Evolutionary conservation across 176 grass and related monocot species (phyloP), one percentile per base, ranked within the genome.

Genomic region (Neostapfia colusana): DNA sequence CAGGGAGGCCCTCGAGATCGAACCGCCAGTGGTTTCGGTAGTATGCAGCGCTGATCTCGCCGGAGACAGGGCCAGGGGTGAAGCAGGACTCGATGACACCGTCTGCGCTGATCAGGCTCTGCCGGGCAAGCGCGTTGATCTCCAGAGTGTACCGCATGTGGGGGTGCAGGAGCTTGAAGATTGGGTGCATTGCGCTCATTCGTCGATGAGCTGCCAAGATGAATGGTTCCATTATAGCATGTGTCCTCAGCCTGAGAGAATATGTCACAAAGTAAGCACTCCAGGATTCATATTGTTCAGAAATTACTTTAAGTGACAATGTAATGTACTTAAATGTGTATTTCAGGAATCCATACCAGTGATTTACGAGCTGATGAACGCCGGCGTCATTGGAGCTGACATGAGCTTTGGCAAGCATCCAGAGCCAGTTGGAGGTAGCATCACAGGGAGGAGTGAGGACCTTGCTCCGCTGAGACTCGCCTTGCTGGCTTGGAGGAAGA

Each of bases 321-420:
- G 11, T 17, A 63, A 17, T 15, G 41, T 48, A 2, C 62, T 64
- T 7, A 23, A n/a, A 50, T 83, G 4, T 49, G 15, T 74, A 25
- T 68, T 73, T 81, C 20, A 38, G 37, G 35, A 70, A 69, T 69
- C 21, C 38, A 21, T 92, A 97, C 93, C 95, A 99, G 62, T 99
- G 95, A 71, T 99, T 95, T 27, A 95, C 89, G 2, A 99, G 87
- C 79, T 99, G 95, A 50, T 99, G 95, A 69, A 99, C 91, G 23
- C 95, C 91, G 0, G 95, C 95, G 16, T 99, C 95, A 40, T 99
- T 99, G 74, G 95, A 94, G 66, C 89, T 83, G 74, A 95, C 95
- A 64, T 99, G 95, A 26, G 95, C 69, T 86, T 99, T 99, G 74
- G 84, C 95, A 74, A 99, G 87, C 95, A 99, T 99, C 95, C 95